These are phyloP conservation scores for Ilex asprella DNA, from an alignment of 257 asterid species.

Conservation along the genomic window DNA sequence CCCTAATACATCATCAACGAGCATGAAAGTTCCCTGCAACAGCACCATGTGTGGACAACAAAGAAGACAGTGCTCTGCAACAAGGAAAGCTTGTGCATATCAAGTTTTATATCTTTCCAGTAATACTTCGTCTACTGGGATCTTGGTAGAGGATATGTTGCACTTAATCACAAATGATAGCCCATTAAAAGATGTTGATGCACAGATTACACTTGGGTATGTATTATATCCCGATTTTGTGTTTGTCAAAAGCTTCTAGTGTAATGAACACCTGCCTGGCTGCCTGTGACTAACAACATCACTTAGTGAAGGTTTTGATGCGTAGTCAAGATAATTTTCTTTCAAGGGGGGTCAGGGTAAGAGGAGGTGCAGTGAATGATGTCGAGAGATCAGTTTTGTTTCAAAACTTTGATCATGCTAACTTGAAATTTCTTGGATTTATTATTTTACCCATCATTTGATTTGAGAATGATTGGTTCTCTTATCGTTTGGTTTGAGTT, in stretches of 20 bases:
- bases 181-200: conserved; percentile 37
- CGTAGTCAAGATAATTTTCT: too few relatives aligned
- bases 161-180: conserved; percentile 50
- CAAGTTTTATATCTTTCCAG: conserved; percentile 68
- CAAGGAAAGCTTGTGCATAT: conserved; percentile 72
- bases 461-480: not conserved
- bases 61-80: conserved; percentile 41
- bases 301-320: too few relatives aligned
- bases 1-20: conserved; percentile 58
- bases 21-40: conserved; percentile 63
- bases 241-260: too few relatives aligned
- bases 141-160: conserved; percentile 80
- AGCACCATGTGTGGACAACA: conserved; percentile 54
- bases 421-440: too few relatives aligned
- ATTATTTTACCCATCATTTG: too few relatives aligned
- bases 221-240: conserved; percentile 6
- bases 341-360: too few relatives aligned
- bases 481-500: not conserved
- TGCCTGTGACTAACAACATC: too few relatives aligned
- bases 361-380: too few relatives aligned
- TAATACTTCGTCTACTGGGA: conserved; percentile 74
- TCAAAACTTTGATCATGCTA: too few relatives aligned
- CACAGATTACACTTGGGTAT: conserved; percentile 86
- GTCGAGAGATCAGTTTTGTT: too few relatives aligned
- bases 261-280: too few relatives aligned